phyloP scores from a whole-genome alignment of 2,329 filamentous ascomycete species.

The Alternaria arbusti region DNA sequence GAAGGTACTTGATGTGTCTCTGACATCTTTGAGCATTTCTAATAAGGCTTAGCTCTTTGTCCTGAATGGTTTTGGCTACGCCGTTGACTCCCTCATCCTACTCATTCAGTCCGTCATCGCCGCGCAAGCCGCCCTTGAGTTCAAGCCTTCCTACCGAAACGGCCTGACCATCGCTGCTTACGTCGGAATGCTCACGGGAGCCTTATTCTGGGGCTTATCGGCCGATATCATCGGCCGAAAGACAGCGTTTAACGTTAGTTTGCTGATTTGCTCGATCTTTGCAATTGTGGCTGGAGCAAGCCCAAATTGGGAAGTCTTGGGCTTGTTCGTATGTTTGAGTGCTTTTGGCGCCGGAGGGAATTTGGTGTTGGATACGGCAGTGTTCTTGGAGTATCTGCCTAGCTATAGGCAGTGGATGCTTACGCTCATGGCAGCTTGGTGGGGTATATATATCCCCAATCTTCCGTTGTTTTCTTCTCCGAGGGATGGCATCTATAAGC shows the following conservation, averaged over 20 bases:
- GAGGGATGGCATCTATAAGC: not conserved
- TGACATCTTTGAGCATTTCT: not conserved
- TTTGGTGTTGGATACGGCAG: slow-evolving; percentile 67
- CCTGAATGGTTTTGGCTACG: slow-evolving; percentile 67
- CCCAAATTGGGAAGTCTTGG: slow-evolving; percentile 70
- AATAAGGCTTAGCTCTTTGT: slow-evolving; percentile 56
- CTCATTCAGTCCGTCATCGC: slow-evolving; percentile 70
- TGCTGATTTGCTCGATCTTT: slow-evolving; percentile 68
- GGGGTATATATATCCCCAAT: slow-evolving; percentile 45
- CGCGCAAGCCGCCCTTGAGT: slow-evolving; percentile 64
- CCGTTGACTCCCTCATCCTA: slow-evolving; percentile 63
- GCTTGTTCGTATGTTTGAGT: slow-evolving; percentile 67
- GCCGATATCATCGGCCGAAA: slow-evolving; percentile 73
- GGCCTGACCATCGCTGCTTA: slow-evolving; percentile 69
- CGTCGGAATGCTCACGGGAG: slow-evolving; percentile 62
- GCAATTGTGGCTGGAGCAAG: slow-evolving; percentile 70
- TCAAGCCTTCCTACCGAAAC: slow-evolving; percentile 61
- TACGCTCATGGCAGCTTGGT: slow-evolving; percentile 66
- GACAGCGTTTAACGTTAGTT: slow-evolving; percentile 71
- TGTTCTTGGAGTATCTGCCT: slow-evolving; percentile 65
- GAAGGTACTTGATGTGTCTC: slow-evolving; percentile 51
- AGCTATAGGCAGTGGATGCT: slow-evolving; percentile 68
- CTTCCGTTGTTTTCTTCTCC: not conserved
- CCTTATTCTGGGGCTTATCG: slow-evolving; percentile 71
- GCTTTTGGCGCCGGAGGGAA: slow-evolving; percentile 71